phyloP scores from a whole-genome alignment of 352 stramenopile species.

The Globisporangium yorkense region DNA sequence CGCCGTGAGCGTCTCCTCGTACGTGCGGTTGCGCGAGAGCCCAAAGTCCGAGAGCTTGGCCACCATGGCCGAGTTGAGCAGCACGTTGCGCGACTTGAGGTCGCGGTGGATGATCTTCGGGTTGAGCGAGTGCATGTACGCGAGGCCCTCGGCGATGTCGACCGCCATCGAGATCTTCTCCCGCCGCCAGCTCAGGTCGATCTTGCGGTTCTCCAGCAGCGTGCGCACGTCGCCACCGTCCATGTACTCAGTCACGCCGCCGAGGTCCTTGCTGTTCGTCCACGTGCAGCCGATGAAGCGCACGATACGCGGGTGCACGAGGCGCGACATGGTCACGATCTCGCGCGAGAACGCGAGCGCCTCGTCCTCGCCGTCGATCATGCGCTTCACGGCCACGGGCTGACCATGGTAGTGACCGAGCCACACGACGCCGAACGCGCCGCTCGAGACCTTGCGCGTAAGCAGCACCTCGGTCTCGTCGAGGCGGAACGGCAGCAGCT shows the following conservation, averaged over 20 bases:
- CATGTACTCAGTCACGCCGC: constrained; percentile 84
- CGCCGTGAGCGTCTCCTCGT: constrained; percentile 80
- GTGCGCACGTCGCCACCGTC: constrained; percentile 79
- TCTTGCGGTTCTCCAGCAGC: constrained; percentile 75
- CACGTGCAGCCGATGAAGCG: constrained; percentile 84
- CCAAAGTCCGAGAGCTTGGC: constrained; percentile 86
- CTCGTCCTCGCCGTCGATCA: constrained; percentile 80
- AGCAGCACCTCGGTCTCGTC: constrained; percentile 80
- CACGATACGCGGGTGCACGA: constrained; percentile 80
- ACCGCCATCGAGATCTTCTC: constrained; percentile 85
- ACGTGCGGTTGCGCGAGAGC: constrained; percentile 74
- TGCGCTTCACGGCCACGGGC: constrained; percentile 81
- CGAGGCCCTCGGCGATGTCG: constrained; percentile 70
- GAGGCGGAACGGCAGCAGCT: constrained; percentile 66
- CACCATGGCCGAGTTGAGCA: constrained; percentile 72
- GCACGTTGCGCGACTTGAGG: constrained; percentile 80
- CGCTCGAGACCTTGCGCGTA: constrained; percentile 77
- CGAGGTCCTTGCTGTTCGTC: constrained; percentile 71
- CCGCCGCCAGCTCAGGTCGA: constrained; percentile 73
- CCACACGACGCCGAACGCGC: constrained; percentile 80
- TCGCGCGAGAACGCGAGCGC: constrained; percentile 70
- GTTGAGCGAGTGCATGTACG: constrained; percentile 81
- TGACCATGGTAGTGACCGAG: constrained; percentile 84
- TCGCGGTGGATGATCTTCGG: constrained; percentile 84
- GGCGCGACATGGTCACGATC: constrained; percentile 79